phyloP scores from a whole-genome alignment of 495 filamentous ascomycete species.

The Trichoderma asperelloides region DNA sequence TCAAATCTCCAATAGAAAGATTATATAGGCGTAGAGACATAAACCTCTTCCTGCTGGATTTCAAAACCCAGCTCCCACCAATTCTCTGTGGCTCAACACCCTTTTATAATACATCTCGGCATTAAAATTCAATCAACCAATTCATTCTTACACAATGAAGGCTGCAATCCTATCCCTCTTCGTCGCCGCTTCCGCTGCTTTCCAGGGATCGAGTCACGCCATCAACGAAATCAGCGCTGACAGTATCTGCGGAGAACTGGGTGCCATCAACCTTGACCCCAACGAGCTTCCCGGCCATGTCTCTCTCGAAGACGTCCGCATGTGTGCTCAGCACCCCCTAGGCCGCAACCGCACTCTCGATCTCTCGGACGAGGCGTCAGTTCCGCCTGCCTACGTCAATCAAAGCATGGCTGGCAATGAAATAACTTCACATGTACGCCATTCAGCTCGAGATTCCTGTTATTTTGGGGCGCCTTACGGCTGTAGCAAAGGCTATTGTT shows the following conservation, averaged over 20 bases:
- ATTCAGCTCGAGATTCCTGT: background rate
- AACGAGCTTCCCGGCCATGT: background rate
- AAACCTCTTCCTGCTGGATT: too few relatives aligned
- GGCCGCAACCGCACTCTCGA: background rate
- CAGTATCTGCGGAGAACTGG: background rate
- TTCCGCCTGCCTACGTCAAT: background rate
- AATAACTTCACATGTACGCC: background rate
- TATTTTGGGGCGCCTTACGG: background rate
- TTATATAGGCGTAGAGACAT: too few relatives aligned
- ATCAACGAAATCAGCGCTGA: background rate
- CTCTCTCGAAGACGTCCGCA: background rate
- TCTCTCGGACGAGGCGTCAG: background rate
- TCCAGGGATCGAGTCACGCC: background rate
- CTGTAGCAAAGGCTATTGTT: background rate
- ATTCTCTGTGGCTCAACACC: too few relatives aligned
- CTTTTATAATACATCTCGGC: too few relatives aligned
- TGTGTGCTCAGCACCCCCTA: background rate
- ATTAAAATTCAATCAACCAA: too few relatives aligned
- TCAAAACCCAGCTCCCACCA: too few relatives aligned
- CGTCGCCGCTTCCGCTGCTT: background rate
- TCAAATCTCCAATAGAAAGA: too few relatives aligned
- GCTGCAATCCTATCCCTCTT: background rate
- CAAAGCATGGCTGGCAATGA: background rate
- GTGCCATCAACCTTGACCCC: background rate
- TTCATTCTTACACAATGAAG: background rate